A percentile compares a stretch with the other conserved stretches of the same genome.
phyloP scores from a whole-genome alignment of 345 rosid genomes.

The Limnanthes douglasii region DNA sequence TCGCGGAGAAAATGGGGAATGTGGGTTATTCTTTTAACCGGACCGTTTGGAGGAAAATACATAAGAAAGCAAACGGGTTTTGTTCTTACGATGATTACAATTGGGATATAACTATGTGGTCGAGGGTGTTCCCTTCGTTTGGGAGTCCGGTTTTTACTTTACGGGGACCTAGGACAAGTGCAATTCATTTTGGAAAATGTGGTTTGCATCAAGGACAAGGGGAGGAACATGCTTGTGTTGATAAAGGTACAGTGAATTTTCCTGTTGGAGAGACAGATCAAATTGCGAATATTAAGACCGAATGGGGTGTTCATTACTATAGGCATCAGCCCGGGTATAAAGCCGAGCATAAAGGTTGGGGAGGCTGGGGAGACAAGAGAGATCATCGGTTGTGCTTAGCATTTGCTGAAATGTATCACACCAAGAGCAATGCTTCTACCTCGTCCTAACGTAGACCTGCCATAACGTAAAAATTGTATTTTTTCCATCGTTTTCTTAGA shows the following conservation, averaged over 20 bases:
- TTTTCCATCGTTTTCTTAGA: too few relatives aligned
- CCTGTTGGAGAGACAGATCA: constrained; percentile 43
- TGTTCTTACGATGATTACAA: constrained; percentile 93
- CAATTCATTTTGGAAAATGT: constrained; percentile 92
- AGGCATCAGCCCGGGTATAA: constrained; percentile 77
- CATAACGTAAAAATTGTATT: too few relatives aligned
- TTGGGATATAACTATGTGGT: constrained; percentile 99
- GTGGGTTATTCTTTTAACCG: constrained; percentile 77
- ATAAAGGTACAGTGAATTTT: constrained; percentile 51
- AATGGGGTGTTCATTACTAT: constrained; percentile 42
- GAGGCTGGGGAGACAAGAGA: constrained; percentile 97
- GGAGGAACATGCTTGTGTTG: constrained; percentile 49
- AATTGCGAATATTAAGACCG: constrained; percentile 38
- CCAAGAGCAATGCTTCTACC: too few relatives aligned
- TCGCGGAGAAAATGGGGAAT: constrained; percentile 97
- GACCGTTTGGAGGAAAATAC: constrained; percentile 80
- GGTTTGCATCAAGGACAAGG: constrained; percentile 94
- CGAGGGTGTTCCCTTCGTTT: constrained; percentile 83
- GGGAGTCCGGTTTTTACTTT: constrained; percentile 75
- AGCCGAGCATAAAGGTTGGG: constrained; percentile 99
- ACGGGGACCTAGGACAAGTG: constrained; percentile 85
- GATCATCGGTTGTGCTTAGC: constrained; percentile 67
- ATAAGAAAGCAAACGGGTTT: constrained; percentile 58
- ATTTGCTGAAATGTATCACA: constrained; percentile 54
- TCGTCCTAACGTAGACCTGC: too few relatives aligned